phyloP scores from a whole-genome alignment of 768 basidiomycete species.

The Suillus decipiens region DNA sequence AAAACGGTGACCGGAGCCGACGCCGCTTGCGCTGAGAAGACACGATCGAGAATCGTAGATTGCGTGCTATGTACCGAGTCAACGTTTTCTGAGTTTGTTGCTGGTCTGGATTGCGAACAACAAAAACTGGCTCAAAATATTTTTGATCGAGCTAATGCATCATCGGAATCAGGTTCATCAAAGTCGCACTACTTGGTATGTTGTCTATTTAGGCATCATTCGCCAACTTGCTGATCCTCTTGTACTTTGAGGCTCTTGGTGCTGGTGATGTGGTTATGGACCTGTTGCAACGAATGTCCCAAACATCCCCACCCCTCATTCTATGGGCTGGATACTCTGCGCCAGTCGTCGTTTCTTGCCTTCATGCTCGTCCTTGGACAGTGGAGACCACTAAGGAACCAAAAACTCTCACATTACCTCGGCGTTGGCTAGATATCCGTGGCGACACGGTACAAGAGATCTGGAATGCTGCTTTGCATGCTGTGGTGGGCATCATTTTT shows the following conservation, averaged over 20 bases:
- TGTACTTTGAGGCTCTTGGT: conserved; percentile 19
- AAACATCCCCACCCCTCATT: conserved; percentile 54
- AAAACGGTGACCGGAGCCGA: conserved; percentile 39
- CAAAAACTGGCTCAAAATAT: conserved; percentile 19
- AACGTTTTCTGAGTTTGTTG: conserved; percentile 22
- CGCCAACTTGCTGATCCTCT: conserved; percentile 12
- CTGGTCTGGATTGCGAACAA: conserved; percentile 25
- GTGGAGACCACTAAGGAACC: conserved; percentile 47
- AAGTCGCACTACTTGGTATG: conserved; percentile 36
- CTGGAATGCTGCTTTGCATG: conserved; percentile 73
- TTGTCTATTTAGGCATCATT: conserved; percentile 6
- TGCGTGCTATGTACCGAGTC: conserved; percentile 33
- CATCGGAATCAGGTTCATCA: conserved; percentile 27
- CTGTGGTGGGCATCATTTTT: conserved; percentile 64
- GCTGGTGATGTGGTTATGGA: conserved; percentile 27
- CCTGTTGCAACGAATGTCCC: conserved; percentile 45
- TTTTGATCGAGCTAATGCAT: conserved; percentile 18
- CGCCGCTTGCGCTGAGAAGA: conserved; percentile 49
- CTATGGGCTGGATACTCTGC: conserved; percentile 68
- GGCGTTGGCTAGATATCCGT: conserved; percentile 77
- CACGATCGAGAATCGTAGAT: conserved; percentile 31
- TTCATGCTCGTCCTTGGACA: conserved; percentile 54
- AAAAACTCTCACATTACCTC: conserved; percentile 55
- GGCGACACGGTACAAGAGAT: conserved; percentile 59
- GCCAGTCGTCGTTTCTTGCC: conserved; percentile 57